Percentiles rank a stretch among this genome's conserved stretches.
phyloP scores from a whole-genome alignment of 805 yeast genomes.

The Kodamaea fukazawae region DNA sequence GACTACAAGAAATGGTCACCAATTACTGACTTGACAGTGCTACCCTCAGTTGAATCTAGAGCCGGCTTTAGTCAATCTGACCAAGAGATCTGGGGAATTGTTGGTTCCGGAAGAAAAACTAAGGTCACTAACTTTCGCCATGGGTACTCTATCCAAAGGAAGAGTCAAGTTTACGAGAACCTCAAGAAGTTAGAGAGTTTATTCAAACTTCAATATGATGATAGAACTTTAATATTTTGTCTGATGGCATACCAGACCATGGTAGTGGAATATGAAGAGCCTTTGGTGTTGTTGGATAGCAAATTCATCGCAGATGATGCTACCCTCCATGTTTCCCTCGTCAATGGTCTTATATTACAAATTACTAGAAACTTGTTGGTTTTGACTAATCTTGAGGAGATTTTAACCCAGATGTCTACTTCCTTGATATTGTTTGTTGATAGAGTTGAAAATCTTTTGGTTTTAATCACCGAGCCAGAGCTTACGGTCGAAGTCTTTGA shows the following conservation, averaged over 20 bases:
- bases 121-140: conserved; percentile 30
- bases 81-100: conserved; percentile 45
- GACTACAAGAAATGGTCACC: conserved; percentile 50
- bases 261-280: conserved; percentile 28
- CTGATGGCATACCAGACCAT: conserved; percentile 38
- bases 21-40: conserved; percentile 37
- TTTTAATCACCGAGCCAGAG: conserved; percentile 15
- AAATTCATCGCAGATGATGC: conserved; percentile 10
- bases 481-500: conserved; percentile 6
- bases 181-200: conserved; percentile 30
- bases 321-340: conserved; percentile 8
- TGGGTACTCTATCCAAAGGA: conserved; percentile 30
- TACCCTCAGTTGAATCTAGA: conserved; percentile 25
- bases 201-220: conserved; percentile 17
- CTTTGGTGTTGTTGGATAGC: conserved; percentile 26
- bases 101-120: conserved; percentile 35
- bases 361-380: conserved; percentile 21
- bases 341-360: conserved; percentile 22
- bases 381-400: conserved; percentile 21
- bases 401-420: background rate
- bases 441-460: conserved; percentile 10
- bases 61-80: conserved; percentile 15
- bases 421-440: conserved; percentile 13
- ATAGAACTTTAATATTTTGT: conserved; percentile 27
- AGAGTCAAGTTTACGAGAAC: conserved; percentile 24